Conservation (phyloP, 2,329 filamentous ascomycete genomes). For the Coniochaeta hoffmannii region DNA sequence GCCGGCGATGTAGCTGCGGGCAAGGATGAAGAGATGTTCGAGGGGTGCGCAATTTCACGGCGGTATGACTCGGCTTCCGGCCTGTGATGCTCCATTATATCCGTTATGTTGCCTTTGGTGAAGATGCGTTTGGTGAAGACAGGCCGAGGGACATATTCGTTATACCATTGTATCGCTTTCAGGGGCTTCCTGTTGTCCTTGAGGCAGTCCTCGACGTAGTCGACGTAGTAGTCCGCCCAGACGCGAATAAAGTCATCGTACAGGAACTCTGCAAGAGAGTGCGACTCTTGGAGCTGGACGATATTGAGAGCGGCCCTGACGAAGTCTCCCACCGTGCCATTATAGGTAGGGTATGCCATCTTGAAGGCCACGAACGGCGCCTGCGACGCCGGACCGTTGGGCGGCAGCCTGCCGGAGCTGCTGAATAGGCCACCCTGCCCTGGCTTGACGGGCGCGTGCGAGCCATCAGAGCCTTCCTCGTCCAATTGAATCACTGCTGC, state of each 20-base stretch:
- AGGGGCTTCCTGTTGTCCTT: slow-evolving; percentile 18
- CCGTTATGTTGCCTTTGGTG: slow-evolving; percentile 17
- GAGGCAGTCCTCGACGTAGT: slow-evolving; percentile 26
- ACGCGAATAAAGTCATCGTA: slow-evolving; percentile 46
- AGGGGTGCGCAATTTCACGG: neutral
- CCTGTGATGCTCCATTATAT: neutral
- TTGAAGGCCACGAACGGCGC: slow-evolving; percentile 29
- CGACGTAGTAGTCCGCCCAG: slow-evolving; percentile 33
- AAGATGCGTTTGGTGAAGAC: slow-evolving; percentile 25
- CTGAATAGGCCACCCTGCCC: neutral
- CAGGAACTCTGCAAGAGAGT: slow-evolving; percentile 30
- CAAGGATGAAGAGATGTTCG: neutral
- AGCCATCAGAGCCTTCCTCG: neutral
- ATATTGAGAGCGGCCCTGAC: slow-evolving; percentile 37
- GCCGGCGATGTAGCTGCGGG: neutral
- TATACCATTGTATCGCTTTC: slow-evolving; percentile 35
- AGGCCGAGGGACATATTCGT: slow-evolving; percentile 16
- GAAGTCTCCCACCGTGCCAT: slow-evolving; percentile 29
- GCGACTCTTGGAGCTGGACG: slow-evolving; percentile 25
- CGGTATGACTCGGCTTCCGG: neutral
- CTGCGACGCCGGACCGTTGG: slow-evolving; percentile 13
- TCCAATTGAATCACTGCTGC: neutral
- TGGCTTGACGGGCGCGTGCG: neutral
- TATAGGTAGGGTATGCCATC: slow-evolving; percentile 33
- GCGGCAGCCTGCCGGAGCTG: slow-evolving; percentile 8